A percentile compares a stretch with the other conserved stretches of the same genome.
These are phyloP conservation scores for Chenopodium formosanum DNA, from an alignment of 148 eudicot genomes.

Conservation along the genomic window DNA sequence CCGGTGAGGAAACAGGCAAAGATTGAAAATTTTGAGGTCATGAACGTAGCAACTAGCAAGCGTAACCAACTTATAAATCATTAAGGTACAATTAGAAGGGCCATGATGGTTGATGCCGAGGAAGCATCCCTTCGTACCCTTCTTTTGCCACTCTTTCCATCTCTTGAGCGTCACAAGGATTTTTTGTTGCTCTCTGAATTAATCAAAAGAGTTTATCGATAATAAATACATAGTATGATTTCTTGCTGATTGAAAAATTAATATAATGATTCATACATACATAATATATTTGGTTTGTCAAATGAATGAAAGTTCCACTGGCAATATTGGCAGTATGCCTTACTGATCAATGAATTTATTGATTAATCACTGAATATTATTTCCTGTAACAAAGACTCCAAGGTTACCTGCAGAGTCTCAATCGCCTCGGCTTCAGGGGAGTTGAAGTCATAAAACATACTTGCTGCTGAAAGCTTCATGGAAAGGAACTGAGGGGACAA, in stretches of 20 bases:
- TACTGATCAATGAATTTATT: not conserved
- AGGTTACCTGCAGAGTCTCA: slow-evolving; percentile 53
- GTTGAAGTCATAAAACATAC: slow-evolving; percentile 81
- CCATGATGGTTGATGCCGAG: slow-evolving; percentile 35
- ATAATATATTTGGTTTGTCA: not conserved
- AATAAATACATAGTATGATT: too few relatives aligned
- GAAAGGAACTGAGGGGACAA: slow-evolving; percentile 56
- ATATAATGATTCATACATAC: not conserved
- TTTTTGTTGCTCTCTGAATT: slow-evolving; percentile 53
- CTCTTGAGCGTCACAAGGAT: slow-evolving; percentile 42
- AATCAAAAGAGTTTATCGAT: not conserved
- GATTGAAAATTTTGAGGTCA: not conserved
- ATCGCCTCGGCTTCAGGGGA: slow-evolving; percentile 72
- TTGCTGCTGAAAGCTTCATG: slow-evolving; percentile 92
- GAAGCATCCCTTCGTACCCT: slow-evolving; percentile 40
- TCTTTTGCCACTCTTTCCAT: slow-evolving; percentile 49
- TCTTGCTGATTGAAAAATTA: not conserved
- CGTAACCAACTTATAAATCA: not conserved
- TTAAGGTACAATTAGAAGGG: slow-evolving; percentile 18
- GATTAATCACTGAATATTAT: not conserved
- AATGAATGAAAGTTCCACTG: not conserved
- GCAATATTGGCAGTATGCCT: not conserved
- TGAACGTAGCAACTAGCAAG: too few relatives aligned
- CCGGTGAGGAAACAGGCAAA: not conserved
- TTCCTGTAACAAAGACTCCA: not conserved